Percentiles rank a stretch among this genome's conserved stretches.
These are phyloP conservation scores for Sporothrix brasiliensis DNA, from an alignment of 2,329 filamentous ascomycete genomes.

Conservation along the genomic window DNA sequence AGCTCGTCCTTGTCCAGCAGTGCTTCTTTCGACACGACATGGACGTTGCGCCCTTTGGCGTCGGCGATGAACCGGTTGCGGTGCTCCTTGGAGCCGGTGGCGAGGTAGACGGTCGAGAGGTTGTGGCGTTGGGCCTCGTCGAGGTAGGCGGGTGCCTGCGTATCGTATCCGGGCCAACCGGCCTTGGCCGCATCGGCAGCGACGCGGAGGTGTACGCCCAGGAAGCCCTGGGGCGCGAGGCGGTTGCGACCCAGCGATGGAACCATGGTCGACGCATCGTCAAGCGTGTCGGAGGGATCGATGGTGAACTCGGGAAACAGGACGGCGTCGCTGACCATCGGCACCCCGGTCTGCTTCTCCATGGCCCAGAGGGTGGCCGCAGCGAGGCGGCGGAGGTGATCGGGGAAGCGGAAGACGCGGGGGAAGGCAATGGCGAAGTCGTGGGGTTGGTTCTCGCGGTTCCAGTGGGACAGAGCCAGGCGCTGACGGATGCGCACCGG, in stretches of 20 bases:
- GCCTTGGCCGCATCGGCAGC: constrained; percentile 43
- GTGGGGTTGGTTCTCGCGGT: constrained; percentile 18
- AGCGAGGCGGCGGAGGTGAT: constrained; percentile 20
- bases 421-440: constrained; percentile 37
- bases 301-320: constrained; percentile 28
- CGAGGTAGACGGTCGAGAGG: constrained; percentile 10
- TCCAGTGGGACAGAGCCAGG: constrained; percentile 30
- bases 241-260: constrained; percentile 20
- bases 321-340: constrained; percentile 28
- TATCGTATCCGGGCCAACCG: constrained; percentile 44
- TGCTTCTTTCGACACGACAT: constrained; percentile 38
- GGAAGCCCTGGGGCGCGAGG: constrained; percentile 39
- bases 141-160: constrained; percentile 46
- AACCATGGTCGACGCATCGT: constrained; percentile 5
- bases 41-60: constrained; percentile 34
- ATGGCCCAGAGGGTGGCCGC: constrained; percentile 28
- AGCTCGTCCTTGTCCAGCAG: constrained; percentile 42
- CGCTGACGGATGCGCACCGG: constrained; percentile 32
- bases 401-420: constrained; percentile 35
- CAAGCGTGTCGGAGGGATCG: not conserved
- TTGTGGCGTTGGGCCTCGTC: constrained; percentile 37
- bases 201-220: constrained; percentile 46
- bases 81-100: constrained; percentile 18
- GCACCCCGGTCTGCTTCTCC: constrained; percentile 21
- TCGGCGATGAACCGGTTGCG: not conserved